Conservation (phyloP, 495 filamentous ascomycete genomes). For the Aspergillus nanangensis region DNA sequence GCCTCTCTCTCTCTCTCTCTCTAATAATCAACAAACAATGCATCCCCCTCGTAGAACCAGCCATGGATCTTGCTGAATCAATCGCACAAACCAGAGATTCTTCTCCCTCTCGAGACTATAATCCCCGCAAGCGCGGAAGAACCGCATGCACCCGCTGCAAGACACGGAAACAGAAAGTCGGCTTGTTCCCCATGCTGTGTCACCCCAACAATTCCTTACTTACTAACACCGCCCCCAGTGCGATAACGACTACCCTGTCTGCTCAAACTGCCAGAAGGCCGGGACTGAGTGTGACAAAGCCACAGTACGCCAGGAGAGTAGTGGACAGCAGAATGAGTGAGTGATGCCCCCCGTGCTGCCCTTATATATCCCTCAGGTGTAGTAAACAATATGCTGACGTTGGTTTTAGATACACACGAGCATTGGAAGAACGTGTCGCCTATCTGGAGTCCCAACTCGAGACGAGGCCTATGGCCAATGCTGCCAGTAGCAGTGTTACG, state of each 20-base stretch:
- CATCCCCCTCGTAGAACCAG: background rate
- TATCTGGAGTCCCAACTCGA: conserved; percentile 38
- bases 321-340: conserved; percentile 40
- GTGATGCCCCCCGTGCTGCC: background rate
- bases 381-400: background rate
- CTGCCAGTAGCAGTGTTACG: conserved; percentile 10
- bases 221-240: conserved; percentile 19
- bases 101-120: conserved; percentile 28
- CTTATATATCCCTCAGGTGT: background rate
- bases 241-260: conserved; percentile 42
- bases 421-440: conserved; percentile 43
- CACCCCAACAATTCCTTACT: background rate
- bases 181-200: background rate
- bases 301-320: conserved; percentile 36
- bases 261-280: conserved; percentile 48
- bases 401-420: conserved; percentile 37
- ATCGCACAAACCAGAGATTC: conserved; percentile 9
- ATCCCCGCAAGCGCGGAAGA: conserved; percentile 47
- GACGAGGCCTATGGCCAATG: conserved; percentile 18
- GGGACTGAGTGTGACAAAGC: conserved; percentile 45
- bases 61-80: conserved; percentile 14
- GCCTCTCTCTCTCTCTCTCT: background rate
- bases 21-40: background rate
- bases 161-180: conserved; percentile 46
- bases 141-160: conserved; percentile 51